Percentiles rank a stretch among this genome's conserved stretches.
phyloP scores from a whole-genome alignment of 495 filamentous ascomycete genomes.

The Xylaria grammica region DNA sequence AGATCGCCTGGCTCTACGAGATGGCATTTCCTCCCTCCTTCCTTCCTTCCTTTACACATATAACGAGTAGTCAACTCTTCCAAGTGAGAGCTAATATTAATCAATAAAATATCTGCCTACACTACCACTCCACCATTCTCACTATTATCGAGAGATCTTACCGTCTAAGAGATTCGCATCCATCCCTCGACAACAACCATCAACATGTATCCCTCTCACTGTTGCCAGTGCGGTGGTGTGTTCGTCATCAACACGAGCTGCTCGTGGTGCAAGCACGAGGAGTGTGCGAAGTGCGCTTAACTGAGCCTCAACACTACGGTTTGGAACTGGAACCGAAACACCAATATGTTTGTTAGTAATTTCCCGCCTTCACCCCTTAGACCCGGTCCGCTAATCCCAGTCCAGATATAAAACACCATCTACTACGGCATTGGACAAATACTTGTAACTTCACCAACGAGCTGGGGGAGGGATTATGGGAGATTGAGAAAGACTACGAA shows the following conservation, averaged over 20 bases:
- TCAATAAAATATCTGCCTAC: not conserved
- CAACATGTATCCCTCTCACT: slow-evolving; percentile 48
- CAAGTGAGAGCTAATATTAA: not conserved
- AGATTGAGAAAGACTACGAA: slow-evolving; percentile 13
- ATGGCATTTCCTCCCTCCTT: not conserved
- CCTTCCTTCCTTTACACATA: not conserved
- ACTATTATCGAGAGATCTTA: not conserved
- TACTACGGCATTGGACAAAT: too few species aligned
- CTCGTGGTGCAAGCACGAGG: slow-evolving; percentile 48
- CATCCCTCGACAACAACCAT: not conserved
- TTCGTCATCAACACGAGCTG: slow-evolving; percentile 55
- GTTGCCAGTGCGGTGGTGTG: slow-evolving; percentile 54
- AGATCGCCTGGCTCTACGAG: slow-evolving; percentile 2
- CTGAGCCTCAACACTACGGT: not conserved
- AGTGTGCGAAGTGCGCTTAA: slow-evolving; percentile 51
- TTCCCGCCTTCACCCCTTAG: not conserved
- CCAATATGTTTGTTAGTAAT: not conserved
- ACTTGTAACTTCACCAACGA: too few species aligned
- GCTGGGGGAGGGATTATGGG: not conserved
- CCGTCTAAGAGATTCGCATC: not conserved
- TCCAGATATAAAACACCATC: not conserved
- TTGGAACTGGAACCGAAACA: not conserved
- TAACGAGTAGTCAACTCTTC: not conserved
- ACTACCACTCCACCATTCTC: not conserved
- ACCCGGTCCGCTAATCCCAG: not conserved